Percentiles rank a stretch among this genome's conserved stretches.
Conservation (phyloP, 1,284 basidiomycete genomes). For the Trametes hirsuta region DNA sequence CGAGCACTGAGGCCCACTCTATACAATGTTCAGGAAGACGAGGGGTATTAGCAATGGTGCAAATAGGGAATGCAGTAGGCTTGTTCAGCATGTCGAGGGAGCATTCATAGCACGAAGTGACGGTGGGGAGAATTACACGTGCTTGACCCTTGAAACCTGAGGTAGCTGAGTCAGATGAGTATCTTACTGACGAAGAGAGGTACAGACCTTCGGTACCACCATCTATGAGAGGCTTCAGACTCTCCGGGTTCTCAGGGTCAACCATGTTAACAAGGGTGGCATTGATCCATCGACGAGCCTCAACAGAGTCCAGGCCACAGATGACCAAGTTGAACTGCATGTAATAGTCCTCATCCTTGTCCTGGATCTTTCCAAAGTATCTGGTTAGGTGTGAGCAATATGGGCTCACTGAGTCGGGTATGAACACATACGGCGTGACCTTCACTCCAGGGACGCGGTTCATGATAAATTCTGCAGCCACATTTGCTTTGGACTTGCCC, state of each 20-base stretch:
- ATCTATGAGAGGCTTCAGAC: constrained; percentile 97
- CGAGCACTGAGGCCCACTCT: constrained; percentile 99
- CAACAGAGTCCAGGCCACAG: constrained; percentile 97
- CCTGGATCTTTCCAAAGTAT: constrained; percentile 97
- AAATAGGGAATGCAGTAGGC: constrained; percentile 96
- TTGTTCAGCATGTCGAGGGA: constrained; percentile 98
- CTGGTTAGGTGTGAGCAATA: constrained; percentile 45
- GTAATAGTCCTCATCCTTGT: constrained; percentile 96
- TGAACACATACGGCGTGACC: constrained; percentile 85
- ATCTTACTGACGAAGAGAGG: neutral
- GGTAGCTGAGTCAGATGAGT: constrained; percentile 1
- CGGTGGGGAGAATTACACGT: constrained; percentile 93
- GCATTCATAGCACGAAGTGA: constrained; percentile 98
- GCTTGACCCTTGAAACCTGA: constrained; percentile 98
- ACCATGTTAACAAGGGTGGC: constrained; percentile 96
- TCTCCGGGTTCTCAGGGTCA: constrained; percentile 88
- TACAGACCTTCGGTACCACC: constrained; percentile 93
- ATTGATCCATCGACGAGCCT: constrained; percentile 98
- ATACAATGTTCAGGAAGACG: constrained; percentile 99
- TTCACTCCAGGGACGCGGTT: constrained; percentile 90
- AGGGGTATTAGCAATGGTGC: constrained; percentile 99
- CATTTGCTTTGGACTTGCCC: constrained; percentile 91
- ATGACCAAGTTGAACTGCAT: constrained; percentile 96
- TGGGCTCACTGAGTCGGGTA: neutral
- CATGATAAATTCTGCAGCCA: constrained; percentile 96